Evolutionary conservation across 768 basidiomycete species (phyloP), one percentile per base, ranked within the genome.

Genomic region (Pleurotus salmoneostramineus): DNA sequence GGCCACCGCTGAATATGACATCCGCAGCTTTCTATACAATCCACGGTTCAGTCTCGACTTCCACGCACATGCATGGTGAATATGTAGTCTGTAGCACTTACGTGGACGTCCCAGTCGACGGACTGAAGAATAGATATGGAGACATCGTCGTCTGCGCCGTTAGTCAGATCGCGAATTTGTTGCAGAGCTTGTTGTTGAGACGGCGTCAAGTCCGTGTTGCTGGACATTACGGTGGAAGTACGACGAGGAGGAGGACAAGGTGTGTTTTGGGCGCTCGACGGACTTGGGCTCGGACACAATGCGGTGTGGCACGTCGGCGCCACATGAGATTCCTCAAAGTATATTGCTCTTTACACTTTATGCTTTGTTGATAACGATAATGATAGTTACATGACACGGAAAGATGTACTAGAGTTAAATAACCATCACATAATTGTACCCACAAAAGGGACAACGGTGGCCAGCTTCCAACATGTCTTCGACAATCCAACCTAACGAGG

Each of bases 21-120:
- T 87, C 83, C 10, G 82, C 81, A 14, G 86, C 86, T 60, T 78
- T 75, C 82, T 88, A 62, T 42, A 46, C 4, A 10, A 31, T 44
- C 57, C 21, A 27, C 21, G 21, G 21, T 27, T 27, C 21, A 27
- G 21, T 27, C 21, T 27, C 21, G 21, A 27, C 21, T 27, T 27
- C 21, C 21, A 27, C 21, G 21, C 21, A 27, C 21, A 27, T 27
- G 32, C 34, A 15, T 27, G 37, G 8, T 40, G n/a, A n/a, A 40
- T 40, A 40, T 40, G 37, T 17, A 47, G 36, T 17, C 12, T 5
- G n/a, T 8, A 27, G 21, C 6, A 37, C 78, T 62, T 56, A 86
- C 88, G 77, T 86, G 77, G 34, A 91, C 81, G 72, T 89, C 83
- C 88, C 88, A 91, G 50, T 78, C 79, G 6, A 87, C 85, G 57